Evolutionary conservation across 148 eudicot species (phyloP), one percentile per base, ranked within the genome.

Genomic region (Chenopodium quinoa): DNA sequence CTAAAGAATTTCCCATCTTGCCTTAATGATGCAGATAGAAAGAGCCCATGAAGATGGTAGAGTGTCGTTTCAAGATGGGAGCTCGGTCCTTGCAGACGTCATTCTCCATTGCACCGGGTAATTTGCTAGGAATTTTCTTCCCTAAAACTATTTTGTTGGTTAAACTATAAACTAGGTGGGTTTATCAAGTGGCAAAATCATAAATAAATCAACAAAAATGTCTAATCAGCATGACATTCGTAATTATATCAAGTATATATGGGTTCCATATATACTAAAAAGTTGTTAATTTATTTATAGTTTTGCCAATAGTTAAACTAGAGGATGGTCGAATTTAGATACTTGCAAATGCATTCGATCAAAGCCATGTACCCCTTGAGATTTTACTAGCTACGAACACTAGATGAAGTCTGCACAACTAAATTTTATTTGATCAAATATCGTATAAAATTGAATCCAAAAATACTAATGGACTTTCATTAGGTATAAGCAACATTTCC

Each of bases 21-120:
- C 83, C n/a, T 70, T 29, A 68, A 75, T 8, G 34, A 73, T 85
- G 91, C 93, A 95, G 99, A 88, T 95, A 81, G 86, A 86, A 75
- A 83, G 85, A 58, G 93, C 88, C 68, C 83, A 83, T 74, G 89
- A 86, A 85, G 93, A 94, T 85, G 94, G 99, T 31, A 81, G 80
- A 4, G 83, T 96, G 52, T 73, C 71, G 62, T 96, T 96, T 81
- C 85, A 81, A 85, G 92, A 91, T 77, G 95, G 92, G 75, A 82
- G 75, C 70, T 67, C 75, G 27, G 86, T 90, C 62, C 7, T n/a
- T 86, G 98, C 97, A 47, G 90, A 92, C 84, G 82, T 90, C 75
- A 94, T 96, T 75, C 85, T 96, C 46, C 92, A 96, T 74, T 96
- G 99, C 83, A 92, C 99, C 9, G 99, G 99, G 98, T 93, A 83